A percentile compares a stretch with the other conserved stretches of the same genome.
These are phyloP conservation scores for Nissolia schottii DNA, from an alignment of 306 rosid genomes.

Conservation along the genomic window DNA sequence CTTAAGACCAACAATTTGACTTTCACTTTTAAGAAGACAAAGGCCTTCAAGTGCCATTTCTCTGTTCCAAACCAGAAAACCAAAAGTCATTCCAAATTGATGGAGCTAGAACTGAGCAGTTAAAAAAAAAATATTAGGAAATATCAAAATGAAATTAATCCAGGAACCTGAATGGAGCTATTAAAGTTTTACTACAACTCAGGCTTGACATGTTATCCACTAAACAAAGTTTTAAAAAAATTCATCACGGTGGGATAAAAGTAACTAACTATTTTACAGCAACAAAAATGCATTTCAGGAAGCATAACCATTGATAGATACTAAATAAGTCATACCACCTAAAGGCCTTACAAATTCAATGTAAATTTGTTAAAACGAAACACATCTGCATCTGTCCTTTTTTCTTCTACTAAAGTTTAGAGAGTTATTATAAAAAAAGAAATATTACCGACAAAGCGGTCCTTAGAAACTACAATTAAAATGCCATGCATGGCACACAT, in stretches of 20 bases:
- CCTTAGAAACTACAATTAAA: neutral
- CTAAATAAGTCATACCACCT: neutral
- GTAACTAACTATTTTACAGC: neutral
- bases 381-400: neutral
- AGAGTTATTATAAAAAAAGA: neutral
- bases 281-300: constrained; percentile 4
- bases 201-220: neutral
- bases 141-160: constrained; percentile 6
- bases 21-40: constrained; percentile 45
- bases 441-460: constrained; percentile 4
- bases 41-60: constrained; percentile 96
- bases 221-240: constrained; percentile 11
- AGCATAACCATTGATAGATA: neutral
- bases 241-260: neutral
- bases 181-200: neutral
- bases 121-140: constrained; percentile 3
- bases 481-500: neutral
- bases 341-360: neutral
- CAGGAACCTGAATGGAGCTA: neutral
- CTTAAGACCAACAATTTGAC: constrained; percentile 34
- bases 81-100: constrained; percentile 6
- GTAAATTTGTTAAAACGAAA: neutral
- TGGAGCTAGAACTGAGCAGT: constrained; percentile 1
- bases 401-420: neutral
- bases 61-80: constrained; percentile 39